These are phyloP conservation scores for Scenedesmus sp. DNA, from an alignment of 163 green algal genomes.

Conservation along the genomic window DNA sequence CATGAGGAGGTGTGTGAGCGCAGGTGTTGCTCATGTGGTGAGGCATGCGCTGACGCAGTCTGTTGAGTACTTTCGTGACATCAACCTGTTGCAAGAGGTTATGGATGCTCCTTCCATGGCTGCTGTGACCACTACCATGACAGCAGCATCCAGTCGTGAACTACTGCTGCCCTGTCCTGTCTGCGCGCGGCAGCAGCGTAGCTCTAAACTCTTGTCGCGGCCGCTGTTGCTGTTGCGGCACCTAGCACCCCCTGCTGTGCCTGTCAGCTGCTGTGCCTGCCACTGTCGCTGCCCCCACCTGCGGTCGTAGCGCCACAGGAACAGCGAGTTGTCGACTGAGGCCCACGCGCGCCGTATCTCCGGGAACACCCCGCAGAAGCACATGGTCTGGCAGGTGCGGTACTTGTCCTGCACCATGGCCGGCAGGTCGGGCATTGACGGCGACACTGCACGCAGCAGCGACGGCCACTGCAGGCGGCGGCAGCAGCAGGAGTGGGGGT, in stretches of 20 bases:
- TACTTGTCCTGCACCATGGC: slow-evolving; percentile 74
- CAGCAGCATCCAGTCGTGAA: neutral
- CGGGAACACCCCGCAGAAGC: slow-evolving; percentile 95
- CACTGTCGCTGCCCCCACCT: slow-evolving; percentile 44
- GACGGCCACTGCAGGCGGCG: slow-evolving; percentile 80
- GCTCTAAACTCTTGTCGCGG: neutral
- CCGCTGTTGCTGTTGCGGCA: neutral
- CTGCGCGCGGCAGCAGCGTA: neutral
- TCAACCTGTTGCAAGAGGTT: too few species aligned
- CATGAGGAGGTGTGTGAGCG: too few species aligned
- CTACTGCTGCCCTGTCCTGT: neutral
- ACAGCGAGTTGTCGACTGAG: slow-evolving; percentile 94
- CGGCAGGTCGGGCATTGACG: slow-evolving; percentile 78
- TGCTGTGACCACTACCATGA: too few species aligned
- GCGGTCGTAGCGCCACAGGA: slow-evolving; percentile 89
- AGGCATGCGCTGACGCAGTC: too few species aligned
- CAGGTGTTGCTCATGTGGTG: too few species aligned
- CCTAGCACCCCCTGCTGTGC: neutral
- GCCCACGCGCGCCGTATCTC: slow-evolving; percentile 92
- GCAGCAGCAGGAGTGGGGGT: neutral
- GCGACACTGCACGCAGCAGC: slow-evolving; percentile 73
- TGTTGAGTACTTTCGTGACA: too few species aligned
- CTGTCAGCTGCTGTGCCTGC: neutral
- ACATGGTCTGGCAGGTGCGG: slow-evolving; percentile 83
- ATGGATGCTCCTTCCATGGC: too few species aligned